Percentiles rank a stretch among this genome's conserved stretches.
Conservation (phyloP, 2,329 filamentous ascomycete species). For the Pseudogymnoascus verrucosus region DNA sequence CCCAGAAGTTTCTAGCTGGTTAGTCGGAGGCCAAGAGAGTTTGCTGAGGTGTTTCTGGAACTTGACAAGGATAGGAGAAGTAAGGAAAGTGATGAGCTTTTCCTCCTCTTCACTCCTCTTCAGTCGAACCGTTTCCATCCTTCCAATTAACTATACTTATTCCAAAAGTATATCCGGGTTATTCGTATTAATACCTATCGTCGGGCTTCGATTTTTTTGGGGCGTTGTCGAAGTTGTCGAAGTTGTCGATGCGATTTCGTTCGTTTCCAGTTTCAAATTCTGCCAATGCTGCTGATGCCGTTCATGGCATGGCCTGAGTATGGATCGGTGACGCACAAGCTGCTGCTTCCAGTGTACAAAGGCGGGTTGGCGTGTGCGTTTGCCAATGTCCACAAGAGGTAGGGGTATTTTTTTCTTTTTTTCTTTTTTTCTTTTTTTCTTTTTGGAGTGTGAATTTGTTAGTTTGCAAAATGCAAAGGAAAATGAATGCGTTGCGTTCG, state of each 20-base stretch:
- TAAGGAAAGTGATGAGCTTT: background rate
- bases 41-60: background rate
- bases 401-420: background rate
- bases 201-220: background rate
- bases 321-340: background rate
- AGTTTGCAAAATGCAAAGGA: background rate
- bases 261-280: background rate
- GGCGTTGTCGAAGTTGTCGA: background rate
- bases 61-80: background rate
- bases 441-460: background rate
- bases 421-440: background rate
- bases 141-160: background rate
- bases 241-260: background rate
- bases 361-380: background rate
- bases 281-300: background rate
- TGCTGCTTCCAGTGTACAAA: background rate
- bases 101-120: background rate
- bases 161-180: background rate
- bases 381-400: background rate
- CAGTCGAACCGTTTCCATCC: background rate
- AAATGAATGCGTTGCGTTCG: background rate
- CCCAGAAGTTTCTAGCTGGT: background rate
- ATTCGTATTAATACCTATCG: background rate
- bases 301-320: background rate
- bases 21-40: background rate